These are phyloP conservation scores for Chrysanthemum seticuspe DNA, from an alignment of 129 eudicot species.

Conservation along the genomic window DNA sequence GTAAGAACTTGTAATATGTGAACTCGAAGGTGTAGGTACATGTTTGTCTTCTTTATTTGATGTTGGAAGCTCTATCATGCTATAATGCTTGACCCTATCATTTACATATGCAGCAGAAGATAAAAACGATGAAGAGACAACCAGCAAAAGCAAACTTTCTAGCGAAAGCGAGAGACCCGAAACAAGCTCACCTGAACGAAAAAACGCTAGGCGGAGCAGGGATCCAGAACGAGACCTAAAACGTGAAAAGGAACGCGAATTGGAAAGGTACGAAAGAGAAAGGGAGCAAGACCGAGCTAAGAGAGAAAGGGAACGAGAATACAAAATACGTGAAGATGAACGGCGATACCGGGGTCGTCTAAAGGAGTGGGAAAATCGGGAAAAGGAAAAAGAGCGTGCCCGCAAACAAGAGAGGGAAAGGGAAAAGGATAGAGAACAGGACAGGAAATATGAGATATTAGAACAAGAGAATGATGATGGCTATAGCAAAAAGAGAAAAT, in stretches of 20 bases:
- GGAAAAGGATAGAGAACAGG: constrained; percentile 84
- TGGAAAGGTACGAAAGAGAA: constrained; percentile 91
- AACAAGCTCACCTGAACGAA: constrained; percentile 81
- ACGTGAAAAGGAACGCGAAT: constrained; percentile 89
- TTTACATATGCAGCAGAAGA: constrained; percentile 54
- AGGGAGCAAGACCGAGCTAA: constrained; percentile 93
- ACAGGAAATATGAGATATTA: constrained; percentile 63
- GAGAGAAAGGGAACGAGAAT: constrained; percentile 90
- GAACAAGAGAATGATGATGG: constrained; percentile 89
- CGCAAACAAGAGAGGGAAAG: constrained; percentile 81
- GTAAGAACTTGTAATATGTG: no score
- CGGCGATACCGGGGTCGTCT: constrained; percentile 66
- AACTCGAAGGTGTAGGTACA: background rate
- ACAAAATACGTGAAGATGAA: constrained; percentile 81
- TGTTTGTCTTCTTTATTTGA: background rate
- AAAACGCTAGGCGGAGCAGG: constrained; percentile 53
- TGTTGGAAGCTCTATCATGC: constrained; percentile 16
- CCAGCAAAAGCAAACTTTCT: constrained; percentile 48
- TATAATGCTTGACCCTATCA: background rate
- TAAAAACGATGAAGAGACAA: constrained; percentile 65
- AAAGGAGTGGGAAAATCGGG: constrained; percentile 93
- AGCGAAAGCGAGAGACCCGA: constrained; percentile 56
- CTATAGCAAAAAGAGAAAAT: constrained; percentile 71
- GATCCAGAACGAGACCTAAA: constrained; percentile 74
- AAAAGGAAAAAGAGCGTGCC: constrained; percentile 71